Conservation (phyloP, 2,329 filamentous ascomycete species). For the Cordyceps cateniannulata region DNA sequence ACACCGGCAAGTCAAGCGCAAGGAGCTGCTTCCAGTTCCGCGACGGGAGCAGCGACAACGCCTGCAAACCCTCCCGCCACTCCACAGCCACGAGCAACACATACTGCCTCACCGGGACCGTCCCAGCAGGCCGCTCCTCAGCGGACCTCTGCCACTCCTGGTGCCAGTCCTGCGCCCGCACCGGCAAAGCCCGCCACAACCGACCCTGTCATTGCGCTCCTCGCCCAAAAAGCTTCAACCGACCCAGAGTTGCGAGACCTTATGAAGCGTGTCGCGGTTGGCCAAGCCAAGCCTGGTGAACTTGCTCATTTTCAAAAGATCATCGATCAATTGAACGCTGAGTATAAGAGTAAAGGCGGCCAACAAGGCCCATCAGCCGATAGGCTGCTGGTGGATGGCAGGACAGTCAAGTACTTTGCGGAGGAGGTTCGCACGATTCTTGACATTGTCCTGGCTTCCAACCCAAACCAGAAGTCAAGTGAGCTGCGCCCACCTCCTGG, state of each 20-base stretch:
- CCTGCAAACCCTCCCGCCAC: neutral
- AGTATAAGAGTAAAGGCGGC: conserved; percentile 46
- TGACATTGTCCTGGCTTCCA: conserved; percentile 52
- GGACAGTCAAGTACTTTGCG: conserved; percentile 54
- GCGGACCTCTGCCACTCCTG: conserved; percentile 10
- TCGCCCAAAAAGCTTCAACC: conserved; percentile 68
- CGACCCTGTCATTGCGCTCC: conserved; percentile 74
- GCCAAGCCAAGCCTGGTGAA: conserved; percentile 64
- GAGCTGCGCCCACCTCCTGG: conserved; percentile 47
- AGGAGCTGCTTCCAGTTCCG: conserved; percentile 17
- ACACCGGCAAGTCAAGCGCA: conserved; percentile 13
- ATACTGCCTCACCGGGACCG: neutral
- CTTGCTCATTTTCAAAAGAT: conserved; percentile 71
- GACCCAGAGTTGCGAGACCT: conserved; percentile 68
- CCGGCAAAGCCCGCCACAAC: conserved; percentile 27
- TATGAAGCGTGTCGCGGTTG: conserved; percentile 78
- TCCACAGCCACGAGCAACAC: neutral
- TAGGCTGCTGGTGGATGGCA: conserved; percentile 46
- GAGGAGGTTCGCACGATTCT: conserved; percentile 52
- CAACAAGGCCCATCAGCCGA: conserved; percentile 49
- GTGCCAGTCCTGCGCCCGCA: conserved; percentile 11
- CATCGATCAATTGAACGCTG: conserved; percentile 68
- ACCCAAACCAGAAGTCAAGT: conserved; percentile 47
- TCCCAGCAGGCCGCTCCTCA: neutral
- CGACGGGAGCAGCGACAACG: conserved; percentile 9